Base-by-base conservation (phyloP, 768 basidiomycete species). In the Lactarius evosmus region DNA sequence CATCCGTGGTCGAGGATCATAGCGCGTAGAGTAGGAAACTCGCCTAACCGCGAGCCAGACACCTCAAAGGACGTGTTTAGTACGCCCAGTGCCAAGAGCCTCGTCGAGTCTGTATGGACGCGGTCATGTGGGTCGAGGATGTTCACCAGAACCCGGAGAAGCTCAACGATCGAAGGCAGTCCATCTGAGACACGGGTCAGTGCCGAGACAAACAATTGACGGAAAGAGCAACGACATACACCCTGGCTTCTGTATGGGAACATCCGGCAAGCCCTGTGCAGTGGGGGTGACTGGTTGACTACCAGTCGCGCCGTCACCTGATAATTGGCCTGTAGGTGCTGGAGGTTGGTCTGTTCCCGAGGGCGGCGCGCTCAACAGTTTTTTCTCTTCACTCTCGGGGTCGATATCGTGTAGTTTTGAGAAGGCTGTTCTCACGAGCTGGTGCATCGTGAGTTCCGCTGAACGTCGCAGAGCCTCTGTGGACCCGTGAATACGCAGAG, bases 71-170 rank as follows among this genome's bases (percentile, higher is more conserved):
- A 89, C 25, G 87, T 81, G 70, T 95, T 94, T 60, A 99, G 81
- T 61, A 95, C 89, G 1, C 89, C 82, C 27, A 99, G 83, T 0
- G 95, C 92, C 60, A 90, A 88, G 8, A 96, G 80, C 16, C 97
- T 87, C 58, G 95, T 97, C 4, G 95, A 93, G 73, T 98, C 97
- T 3, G 97, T 98, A 73, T 98, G 96, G 58, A 94, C 86, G 68
- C 93, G 91, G 72, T 96, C 94, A 69, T 85, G 90, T 22, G 97
- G 97, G 74, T 98, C 94, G 55, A 99, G 81, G 44, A 99, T 91
- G 69, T 96, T 94, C 71, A 98, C 87, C 60, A 99, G 84, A 36
- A 98, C 97, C 2, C 95, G 88, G 38, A 98, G 80, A 7, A 99
- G 86, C 73, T 98, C 96, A 19, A 94, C 78, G 46, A 97, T 87